These are phyloP conservation scores for Annulohypoxylon maeteangense DNA, from an alignment of 495 filamentous ascomycete genomes.

Conservation along the genomic window DNA sequence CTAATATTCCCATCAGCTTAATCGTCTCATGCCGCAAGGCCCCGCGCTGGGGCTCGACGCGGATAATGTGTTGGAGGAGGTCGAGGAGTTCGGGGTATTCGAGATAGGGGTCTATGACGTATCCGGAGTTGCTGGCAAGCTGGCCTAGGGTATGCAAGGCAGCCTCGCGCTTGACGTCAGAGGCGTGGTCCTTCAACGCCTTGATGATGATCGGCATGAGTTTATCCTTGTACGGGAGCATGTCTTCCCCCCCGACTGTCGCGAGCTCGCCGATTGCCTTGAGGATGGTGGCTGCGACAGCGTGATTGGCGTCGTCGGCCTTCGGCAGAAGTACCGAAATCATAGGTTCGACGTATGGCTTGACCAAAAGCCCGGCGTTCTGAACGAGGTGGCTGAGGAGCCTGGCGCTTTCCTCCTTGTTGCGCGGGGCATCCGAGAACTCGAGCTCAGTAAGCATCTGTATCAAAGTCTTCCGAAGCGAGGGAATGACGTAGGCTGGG, in stretches of 20 bases:
- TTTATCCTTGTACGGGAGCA: constrained; percentile 84
- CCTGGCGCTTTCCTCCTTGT: constrained; percentile 94
- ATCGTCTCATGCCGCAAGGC: constrained; percentile 91
- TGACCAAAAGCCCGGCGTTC: constrained; percentile 89
- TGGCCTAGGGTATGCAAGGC: constrained; percentile 92
- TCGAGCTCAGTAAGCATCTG: constrained; percentile 95
- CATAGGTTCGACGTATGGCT: constrained; percentile 95
- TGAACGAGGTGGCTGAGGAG: constrained; percentile 91
- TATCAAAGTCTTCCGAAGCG: constrained; percentile 90
- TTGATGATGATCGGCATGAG: constrained; percentile 96
- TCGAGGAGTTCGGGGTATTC: constrained; percentile 93
- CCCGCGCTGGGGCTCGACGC: constrained; percentile 82
- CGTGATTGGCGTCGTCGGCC: constrained; percentile 80
- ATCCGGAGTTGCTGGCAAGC: constrained; percentile 91
- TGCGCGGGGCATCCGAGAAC: constrained; percentile 91
- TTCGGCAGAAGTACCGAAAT: constrained; percentile 90
- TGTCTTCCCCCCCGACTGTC: constrained; percentile 89
- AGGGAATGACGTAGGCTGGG: constrained; percentile 96
- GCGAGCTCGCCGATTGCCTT: constrained; percentile 93
- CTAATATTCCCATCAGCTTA: constrained; percentile 94
- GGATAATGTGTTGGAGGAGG: constrained; percentile 91
- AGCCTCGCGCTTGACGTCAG: constrained; percentile 86
- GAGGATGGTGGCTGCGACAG: constrained; percentile 91
- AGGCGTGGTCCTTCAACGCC: constrained; percentile 91
- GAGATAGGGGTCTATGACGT: constrained; percentile 95